Percentiles rank a stretch among this genome's conserved stretches.
These are phyloP conservation scores for Hygrocybe coccinea DNA, from an alignment of 768 basidiomycete species.

Conservation along the genomic window DNA sequence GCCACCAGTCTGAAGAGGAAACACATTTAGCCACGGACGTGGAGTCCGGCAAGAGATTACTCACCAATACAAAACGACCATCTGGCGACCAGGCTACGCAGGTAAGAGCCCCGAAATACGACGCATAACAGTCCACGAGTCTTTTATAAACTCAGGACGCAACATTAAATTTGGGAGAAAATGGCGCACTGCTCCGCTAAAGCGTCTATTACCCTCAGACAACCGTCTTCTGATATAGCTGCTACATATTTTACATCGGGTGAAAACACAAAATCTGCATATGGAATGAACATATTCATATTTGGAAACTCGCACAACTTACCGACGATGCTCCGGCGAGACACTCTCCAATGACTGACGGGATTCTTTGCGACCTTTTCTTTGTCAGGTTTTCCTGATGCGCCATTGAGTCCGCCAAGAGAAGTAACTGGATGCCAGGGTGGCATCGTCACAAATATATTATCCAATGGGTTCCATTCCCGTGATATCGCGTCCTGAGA, in stretches of 20 bases:
- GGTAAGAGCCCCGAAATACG: constrained; percentile 90
- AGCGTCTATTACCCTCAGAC: constrained; percentile 84
- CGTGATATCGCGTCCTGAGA: constrained; percentile 29
- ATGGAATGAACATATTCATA: neutral
- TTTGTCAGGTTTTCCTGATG: constrained; percentile 48
- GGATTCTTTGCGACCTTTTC: constrained; percentile 77
- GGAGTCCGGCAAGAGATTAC: constrained; percentile 10
- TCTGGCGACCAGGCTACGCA: constrained; percentile 95
- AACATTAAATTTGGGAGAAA: neutral
- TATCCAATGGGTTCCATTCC: constrained; percentile 74
- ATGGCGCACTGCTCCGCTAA: constrained; percentile 71
- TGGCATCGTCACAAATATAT: constrained; percentile 74
- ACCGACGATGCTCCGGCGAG: constrained; percentile 70
- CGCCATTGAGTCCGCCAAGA: constrained; percentile 30
- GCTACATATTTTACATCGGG: constrained; percentile 90
- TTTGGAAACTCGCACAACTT: constrained; percentile 19
- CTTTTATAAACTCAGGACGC: constrained; percentile 24
- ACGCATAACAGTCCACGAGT: constrained; percentile 88
- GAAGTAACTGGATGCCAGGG: constrained; percentile 76
- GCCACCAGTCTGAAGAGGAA: constrained; percentile 69
- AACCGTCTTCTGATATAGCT: constrained; percentile 89
- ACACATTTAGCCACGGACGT: constrained; percentile 3
- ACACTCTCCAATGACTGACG: constrained; percentile 85
- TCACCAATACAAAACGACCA: constrained; percentile 83
- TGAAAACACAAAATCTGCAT: constrained; percentile 85